These are phyloP conservation scores for Rubia occidens DNA, from an alignment of 305 asterid genomes.

Conservation along the genomic window DNA sequence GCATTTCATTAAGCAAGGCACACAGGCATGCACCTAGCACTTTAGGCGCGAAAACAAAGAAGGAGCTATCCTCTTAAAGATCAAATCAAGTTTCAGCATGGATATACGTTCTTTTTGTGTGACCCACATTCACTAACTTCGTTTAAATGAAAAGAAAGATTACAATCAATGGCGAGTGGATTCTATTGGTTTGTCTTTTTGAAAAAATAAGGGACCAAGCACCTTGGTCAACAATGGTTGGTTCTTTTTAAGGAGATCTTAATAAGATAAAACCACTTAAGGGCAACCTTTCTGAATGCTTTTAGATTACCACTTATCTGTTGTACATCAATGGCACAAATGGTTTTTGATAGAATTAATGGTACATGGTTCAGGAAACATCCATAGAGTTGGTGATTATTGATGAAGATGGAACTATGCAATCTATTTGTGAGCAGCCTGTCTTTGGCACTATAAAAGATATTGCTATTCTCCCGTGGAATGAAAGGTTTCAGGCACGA, in stretches of 20 bases:
- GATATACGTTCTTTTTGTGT: not conserved
- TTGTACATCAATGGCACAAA: not conserved
- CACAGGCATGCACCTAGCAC: too few relatives aligned
- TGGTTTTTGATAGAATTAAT: slow-evolving; percentile 11
- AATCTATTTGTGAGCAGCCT: slow-evolving; percentile 80
- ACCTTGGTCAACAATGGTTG: too few relatives aligned
- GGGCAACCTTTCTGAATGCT: not conserved
- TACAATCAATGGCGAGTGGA: not conserved
- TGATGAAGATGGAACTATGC: slow-evolving; percentile 73
- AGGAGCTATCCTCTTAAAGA: not conserved
- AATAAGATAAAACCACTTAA: not conserved
- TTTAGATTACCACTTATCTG: not conserved
- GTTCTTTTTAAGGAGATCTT: too few relatives aligned
- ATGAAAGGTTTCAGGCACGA: slow-evolving; percentile 41
- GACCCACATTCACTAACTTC: not conserved
- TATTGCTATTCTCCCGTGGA: slow-evolving; percentile 82
- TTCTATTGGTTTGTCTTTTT: not conserved
- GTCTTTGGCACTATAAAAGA: slow-evolving; percentile 90
- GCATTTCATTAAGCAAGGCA: too few relatives aligned
- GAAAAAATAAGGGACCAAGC: not conserved
- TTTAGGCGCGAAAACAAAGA: not conserved
- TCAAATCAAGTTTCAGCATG: not conserved
- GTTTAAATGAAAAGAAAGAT: too few relatives aligned
- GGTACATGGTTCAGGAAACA: slow-evolving; percentile 61
- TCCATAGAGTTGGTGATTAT: slow-evolving; percentile 74